Percentiles rank a stretch among this genome's conserved stretches.
These are phyloP conservation scores for Citeromyces hawaiiensis DNA, from an alignment of 1,139 yeast genomes.

Conservation along the genomic window DNA sequence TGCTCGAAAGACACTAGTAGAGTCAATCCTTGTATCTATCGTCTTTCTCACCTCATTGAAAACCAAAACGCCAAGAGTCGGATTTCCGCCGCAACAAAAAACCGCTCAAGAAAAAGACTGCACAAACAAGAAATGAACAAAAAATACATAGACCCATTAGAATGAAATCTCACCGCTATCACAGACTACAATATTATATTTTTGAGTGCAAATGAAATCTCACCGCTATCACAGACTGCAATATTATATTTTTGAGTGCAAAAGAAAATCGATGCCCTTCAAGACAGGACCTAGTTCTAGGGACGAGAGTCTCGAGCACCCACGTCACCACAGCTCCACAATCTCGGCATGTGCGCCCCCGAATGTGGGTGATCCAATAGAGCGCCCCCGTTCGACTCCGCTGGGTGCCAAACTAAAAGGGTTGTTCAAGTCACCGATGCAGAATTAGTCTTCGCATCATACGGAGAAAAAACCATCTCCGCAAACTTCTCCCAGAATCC, in stretches of 20 bases:
- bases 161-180: no score
- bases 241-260: not conserved
- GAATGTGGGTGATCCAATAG: not conserved
- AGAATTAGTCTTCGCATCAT: not conserved
- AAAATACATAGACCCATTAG: no score
- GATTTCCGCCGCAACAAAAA: no score
- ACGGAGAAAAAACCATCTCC: constrained; percentile 3
- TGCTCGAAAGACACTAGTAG: no score
- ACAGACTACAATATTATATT: not conserved
- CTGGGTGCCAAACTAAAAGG: not conserved
- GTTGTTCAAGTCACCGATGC: constrained; percentile 3
- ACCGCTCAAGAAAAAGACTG: no score
- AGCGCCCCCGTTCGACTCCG: not conserved
- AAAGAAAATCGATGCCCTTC: not conserved
- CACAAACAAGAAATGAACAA: no score
- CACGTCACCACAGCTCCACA: not conserved
- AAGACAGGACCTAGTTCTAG: not conserved
- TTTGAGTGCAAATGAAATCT: not conserved
- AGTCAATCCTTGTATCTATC: no score
- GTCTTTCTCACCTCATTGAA: no score
- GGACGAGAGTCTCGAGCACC: not conserved
- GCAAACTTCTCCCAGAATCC: constrained; percentile 3
- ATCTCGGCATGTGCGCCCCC: not conserved
- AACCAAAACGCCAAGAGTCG: no score
- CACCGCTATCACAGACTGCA: not conserved